Base-by-base conservation (phyloP, 495 filamentous ascomycete genomes). In the Lepraria neglecta region DNA sequence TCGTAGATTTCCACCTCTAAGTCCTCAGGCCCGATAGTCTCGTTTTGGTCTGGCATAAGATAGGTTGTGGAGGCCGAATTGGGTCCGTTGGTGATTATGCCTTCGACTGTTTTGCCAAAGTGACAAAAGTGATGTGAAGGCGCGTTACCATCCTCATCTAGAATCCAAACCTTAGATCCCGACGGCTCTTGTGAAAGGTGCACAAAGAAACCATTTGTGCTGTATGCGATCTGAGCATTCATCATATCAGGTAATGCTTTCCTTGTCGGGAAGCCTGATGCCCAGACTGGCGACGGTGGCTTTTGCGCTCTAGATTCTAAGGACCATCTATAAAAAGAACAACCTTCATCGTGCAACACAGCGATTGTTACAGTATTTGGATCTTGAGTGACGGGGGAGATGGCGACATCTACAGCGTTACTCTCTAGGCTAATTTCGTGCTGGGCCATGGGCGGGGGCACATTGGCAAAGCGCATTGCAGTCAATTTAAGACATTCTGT, bases 381-480 rank as follows among this genome's bases (percentile, higher is more conserved):
- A 48, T 47, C 58, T 54, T 24, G 40, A 62, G 46, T 44, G 17
- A 79, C 75, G n/a, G 77, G 80, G 33, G 83, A 85, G 64, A 96
- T 84, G 5, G 88, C 84, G 54, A 91, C 82, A 70, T 97, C 91
- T 58, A 88, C 75, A 10, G 81, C 78, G 56, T 84, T 86, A 4
- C 80, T 80, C 45, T 79, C 77, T 33, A 90, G 68, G 27, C 74
- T 64, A 52, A 97, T 67, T 63, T 95, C 90, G 66, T 85, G 84
- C 58, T 92, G 78, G 17, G 92, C 83, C 90, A 97, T 96, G 38
- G 94, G 94, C 42, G 94, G 94, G 44, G 94, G 94, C 17, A 95
- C 80, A 66, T 92, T 96, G 45, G 90, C 86, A 52, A 85, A 76
- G 61, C 88, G 79, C 67, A 97, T 78, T 5, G 95, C 89, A 6